Percentiles rank a stretch among this genome's conserved stretches.
These are phyloP conservation scores for Candida pseudoglaebosa DNA, from an alignment of 805 yeast species.

Conservation along the genomic window DNA sequence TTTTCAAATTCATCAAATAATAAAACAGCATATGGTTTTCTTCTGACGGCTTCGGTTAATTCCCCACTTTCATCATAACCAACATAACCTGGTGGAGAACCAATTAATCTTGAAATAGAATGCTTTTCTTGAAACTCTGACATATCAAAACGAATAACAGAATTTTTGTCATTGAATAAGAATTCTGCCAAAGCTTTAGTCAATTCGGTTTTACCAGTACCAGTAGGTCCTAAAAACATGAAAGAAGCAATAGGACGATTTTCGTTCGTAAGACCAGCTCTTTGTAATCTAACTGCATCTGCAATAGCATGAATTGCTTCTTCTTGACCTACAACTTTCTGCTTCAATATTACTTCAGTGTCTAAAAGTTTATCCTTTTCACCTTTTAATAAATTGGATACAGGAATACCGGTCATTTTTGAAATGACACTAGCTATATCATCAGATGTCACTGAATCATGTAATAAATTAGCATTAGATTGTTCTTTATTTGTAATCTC, in stretches of 20 bases:
- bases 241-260: slow-evolving; percentile 95
- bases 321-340: slow-evolving; percentile 90
- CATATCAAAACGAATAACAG: slow-evolving; percentile 94
- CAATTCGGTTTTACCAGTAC: slow-evolving; percentile 96
- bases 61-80: slow-evolving; percentile 97
- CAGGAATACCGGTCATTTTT: slow-evolving; percentile 94
- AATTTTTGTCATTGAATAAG: slow-evolving; percentile 79
- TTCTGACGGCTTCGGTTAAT: slow-evolving; percentile 90
- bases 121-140: slow-evolving; percentile 96
- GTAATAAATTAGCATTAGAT: slow-evolving; percentile 46
- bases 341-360: slow-evolving; percentile 78
- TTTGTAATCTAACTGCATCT: slow-evolving; percentile 91
- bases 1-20: slow-evolving; percentile 95
- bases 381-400: slow-evolving; percentile 84
- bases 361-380: slow-evolving; percentile 85
- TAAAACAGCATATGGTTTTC: slow-evolving; percentile 92
- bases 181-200: slow-evolving; percentile 92
- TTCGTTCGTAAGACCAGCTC: slow-evolving; percentile 94
- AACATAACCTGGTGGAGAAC: slow-evolving; percentile 98
- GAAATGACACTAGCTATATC: slow-evolving; percentile 92
- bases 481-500: slow-evolving; percentile 35
- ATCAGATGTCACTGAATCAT: slow-evolving; percentile 90
- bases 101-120: slow-evolving; percentile 84
- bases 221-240: slow-evolving; percentile 96
- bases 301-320: slow-evolving; percentile 88